Evolutionary conservation across 345 rosid genomes (phyloP), one percentile per base, ranked within the genome.

Genomic region (Abelmoschus esculentus): DNA sequence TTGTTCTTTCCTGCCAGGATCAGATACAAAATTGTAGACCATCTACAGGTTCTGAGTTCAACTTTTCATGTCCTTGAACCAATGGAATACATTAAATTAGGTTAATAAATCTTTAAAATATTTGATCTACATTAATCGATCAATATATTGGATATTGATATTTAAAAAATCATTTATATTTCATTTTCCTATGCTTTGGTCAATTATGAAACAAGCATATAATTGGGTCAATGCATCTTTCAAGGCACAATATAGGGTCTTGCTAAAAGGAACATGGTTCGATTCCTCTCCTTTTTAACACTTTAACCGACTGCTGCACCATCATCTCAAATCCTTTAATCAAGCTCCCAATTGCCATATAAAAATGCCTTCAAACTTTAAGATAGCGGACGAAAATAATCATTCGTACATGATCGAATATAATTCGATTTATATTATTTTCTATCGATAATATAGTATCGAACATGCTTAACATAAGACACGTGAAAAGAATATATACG

Each of bases 151-250:
- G 8, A 6, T 36, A 6, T 1, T 36, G 1, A 8, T 6, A 31
- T 0, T 0, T 2, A 34, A 34, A 61, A 34, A 2, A 61, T 61
- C 6, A 63, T 19, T 38, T 36, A 15, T 26, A 61, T 61, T 61
- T 61, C 28, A 61, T 36, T 38, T 34, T 4, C 6, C 38, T 34
- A 34, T 9, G 15, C 38, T 34, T 65, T 13, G 15, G 7, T 12
- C 54, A 46, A 46, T 65, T 65, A 65, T 44, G 19, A 65, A 64
- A 64, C 53, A 53, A 18, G 11, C 26, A 65, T 44, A 46, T 65
- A 65, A 14, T 7, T 65, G 7, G 56, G 69, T 65, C 56, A 65
- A 46, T 44, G 19, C 54, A 26, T 64, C 17, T 22, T 44, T 64
- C 18, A 44, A 3, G 68, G 54, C 18, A 44, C 54, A 64, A 36